Base-by-base conservation (phyloP, 306 rosid species). In the Benincasa hispida region DNA sequence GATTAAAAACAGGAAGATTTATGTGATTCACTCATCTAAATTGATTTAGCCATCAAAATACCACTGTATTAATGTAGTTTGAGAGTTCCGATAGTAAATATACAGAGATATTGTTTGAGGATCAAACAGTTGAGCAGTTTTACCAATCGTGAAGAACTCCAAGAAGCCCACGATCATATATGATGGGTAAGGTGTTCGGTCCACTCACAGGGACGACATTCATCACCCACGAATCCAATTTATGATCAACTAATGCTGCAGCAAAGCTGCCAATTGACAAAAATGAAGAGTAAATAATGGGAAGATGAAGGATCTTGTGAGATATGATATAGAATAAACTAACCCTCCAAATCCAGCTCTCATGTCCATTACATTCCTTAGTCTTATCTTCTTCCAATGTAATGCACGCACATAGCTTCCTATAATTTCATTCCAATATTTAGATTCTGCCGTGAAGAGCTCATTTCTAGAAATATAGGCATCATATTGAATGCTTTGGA, bases 301-400 rank as follows among this genome's bases (percentile, higher is more conserved):
- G 54, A 65, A 78, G 28, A 54, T 47, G 70, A 47, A 58, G 72
- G 57, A 37, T 47, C 39, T 11, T 15, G 42, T 22, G 34, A 69
- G 59, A 34, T 32, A 62, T 21, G 70, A 72, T 80, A 79, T 74
- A 66, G 55, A 63, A 56, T 63, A 69, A 76, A 61, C 69, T 28
- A 90, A 91, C 98, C 98, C 98, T 88, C 98, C 98, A 87, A 91
- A 94, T 76, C 97, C 95, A 60, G 97, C 98, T 90, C 86, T 88
- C 98, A 94, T 94, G 88, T 94, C 98, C 96, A 94, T 85, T 68
- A 87, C 91, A 81, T 94, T 94, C 88, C 98, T 90, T 80, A 91
- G 59, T 85, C 80, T 81, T 25, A 85, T 67, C 80, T 89, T 84
- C 80, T 90, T 95, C 96, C 97, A 92, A 66, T 77, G 83, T 37